A percentile compares a stretch with the other conserved stretches of the same genome.
These are phyloP conservation scores for Scheffersomyces illinoinensis DNA, from an alignment of 1,139 yeast species.

Conservation along the genomic window DNA sequence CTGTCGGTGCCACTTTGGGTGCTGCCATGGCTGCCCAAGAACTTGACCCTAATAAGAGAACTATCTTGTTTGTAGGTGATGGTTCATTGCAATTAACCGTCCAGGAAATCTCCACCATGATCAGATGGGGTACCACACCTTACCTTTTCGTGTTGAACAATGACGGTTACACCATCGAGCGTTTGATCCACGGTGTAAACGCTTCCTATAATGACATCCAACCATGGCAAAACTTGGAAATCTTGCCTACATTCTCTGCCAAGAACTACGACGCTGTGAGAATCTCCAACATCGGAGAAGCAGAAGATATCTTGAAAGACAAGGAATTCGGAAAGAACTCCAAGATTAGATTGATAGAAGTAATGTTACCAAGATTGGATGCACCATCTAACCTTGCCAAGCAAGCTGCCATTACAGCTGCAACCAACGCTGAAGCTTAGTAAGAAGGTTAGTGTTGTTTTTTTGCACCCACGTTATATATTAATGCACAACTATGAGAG, in stretches of 20 bases:
- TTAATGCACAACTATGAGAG: neutral
- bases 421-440: slow-evolving; percentile 48
- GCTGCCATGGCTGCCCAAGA: slow-evolving; percentile 53
- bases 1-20: slow-evolving; percentile 34
- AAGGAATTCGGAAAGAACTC: slow-evolving; percentile 57
- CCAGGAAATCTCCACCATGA: slow-evolving; percentile 83
- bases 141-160: slow-evolving; percentile 82
- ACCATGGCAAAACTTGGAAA: slow-evolving; percentile 72
- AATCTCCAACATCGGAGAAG: slow-evolving; percentile 65
- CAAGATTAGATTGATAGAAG: slow-evolving; percentile 75
- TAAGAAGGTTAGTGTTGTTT: neutral
- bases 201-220: slow-evolving; percentile 82
- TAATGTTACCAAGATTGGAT: slow-evolving; percentile 78
- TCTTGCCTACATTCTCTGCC: slow-evolving; percentile 75
- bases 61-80: slow-evolving; percentile 82
- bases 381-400: slow-evolving; percentile 68
- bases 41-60: slow-evolving; percentile 67
- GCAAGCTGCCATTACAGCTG: slow-evolving; percentile 61
- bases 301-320: slow-evolving; percentile 57
- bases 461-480: neutral
- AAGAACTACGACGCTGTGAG: slow-evolving; percentile 55
- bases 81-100: slow-evolving; percentile 88
- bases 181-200: slow-evolving; percentile 78
- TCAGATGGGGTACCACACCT: slow-evolving; percentile 78
- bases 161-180: slow-evolving; percentile 87